Evolutionary conservation across 306 rosid genomes (phyloP), one percentile per base, ranked within the genome.

Genomic region (Comarum palustre): DNA sequence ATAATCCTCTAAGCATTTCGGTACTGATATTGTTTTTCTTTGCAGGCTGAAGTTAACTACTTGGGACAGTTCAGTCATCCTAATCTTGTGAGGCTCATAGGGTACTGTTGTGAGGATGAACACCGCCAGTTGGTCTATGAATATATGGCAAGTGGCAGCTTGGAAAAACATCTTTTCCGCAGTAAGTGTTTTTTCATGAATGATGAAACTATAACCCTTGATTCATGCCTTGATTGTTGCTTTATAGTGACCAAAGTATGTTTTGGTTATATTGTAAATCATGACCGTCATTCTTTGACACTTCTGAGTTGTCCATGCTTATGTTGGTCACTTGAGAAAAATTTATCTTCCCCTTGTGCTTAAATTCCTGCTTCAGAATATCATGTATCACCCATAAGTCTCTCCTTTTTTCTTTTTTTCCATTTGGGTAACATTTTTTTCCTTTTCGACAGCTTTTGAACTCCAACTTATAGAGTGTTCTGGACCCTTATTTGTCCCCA

Each of bases 51-150:
- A 81, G 96, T 94, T 57, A 90, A 91, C 85, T 94, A 91, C 81
- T 83, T 94, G 66, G 99, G 97, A 45, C 99, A 94, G 82, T 82
- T 94, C 72, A 86, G 92, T 77, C 88, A 94, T 78, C 84, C 91
- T 54, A 94, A 91, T 87, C 97, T 94, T 63, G 97, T 94, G 82
- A 94, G 90, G 88, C 91, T 94, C 39, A 88, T 91, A 80, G 99
- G 99, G 42, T 94, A 89, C 68, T 91, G 97, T 86, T 94, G 99
- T 39, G 99, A 94, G 85, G 99, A 90, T 71, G 97, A 91, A 16
- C 90, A 94, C 78, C 85, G 99, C 82, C 84, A 88, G 31, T 83
- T 94, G 85, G 97, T 90, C 59, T 94, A 94, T 79, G 99, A 94
- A 68, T 94, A 88, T 82, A 91, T 94, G 99, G 97, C 95, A 32